Evolutionary conservation across 768 basidiomycete genomes (phyloP).

Genomic region (Tylopilus balloui): DNA sequence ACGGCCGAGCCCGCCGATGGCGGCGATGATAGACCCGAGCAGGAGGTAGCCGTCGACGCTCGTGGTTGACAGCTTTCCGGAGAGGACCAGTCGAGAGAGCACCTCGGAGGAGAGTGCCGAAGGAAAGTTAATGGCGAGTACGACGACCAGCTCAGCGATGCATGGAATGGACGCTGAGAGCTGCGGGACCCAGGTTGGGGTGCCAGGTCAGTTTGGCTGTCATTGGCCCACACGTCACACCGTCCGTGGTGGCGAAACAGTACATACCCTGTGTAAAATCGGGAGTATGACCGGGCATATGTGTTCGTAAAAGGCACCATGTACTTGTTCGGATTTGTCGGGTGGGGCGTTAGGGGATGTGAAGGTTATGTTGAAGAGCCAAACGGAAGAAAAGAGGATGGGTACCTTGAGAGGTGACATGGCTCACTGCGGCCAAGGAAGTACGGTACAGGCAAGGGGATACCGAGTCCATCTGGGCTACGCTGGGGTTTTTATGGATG

Average conservation of each 20-base stretch:
- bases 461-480: neutral
- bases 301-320: constrained; percentile 20
- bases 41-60: constrained; percentile 27
- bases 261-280: constrained; percentile 21
- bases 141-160: constrained; percentile 24
- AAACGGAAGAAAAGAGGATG: constrained; percentile 24
- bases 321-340: constrained; percentile 16
- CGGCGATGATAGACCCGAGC: constrained; percentile 24
- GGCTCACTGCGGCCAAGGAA: neutral
- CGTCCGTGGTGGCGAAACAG: too few relatives aligned
- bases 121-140: constrained; percentile 17
- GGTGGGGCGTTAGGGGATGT: constrained; percentile 21
- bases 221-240: neutral
- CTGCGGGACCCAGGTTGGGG: too few relatives aligned
- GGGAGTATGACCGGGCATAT: constrained; percentile 23
- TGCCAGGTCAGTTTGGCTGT: too few relatives aligned
- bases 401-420: constrained; percentile 22
- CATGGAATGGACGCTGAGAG: constrained; percentile 28
- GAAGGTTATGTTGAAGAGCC: constrained; percentile 28
- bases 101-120: constrained; percentile 18
- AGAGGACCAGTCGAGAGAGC: constrained; percentile 18
- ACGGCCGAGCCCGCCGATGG: constrained; percentile 33
- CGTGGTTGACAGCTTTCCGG: constrained; percentile 18
- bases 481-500: constrained; percentile 9
- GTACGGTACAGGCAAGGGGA: neutral